phyloP scores from a whole-genome alignment of 768 basidiomycete species.

The Cantharellus anzutake region DNA sequence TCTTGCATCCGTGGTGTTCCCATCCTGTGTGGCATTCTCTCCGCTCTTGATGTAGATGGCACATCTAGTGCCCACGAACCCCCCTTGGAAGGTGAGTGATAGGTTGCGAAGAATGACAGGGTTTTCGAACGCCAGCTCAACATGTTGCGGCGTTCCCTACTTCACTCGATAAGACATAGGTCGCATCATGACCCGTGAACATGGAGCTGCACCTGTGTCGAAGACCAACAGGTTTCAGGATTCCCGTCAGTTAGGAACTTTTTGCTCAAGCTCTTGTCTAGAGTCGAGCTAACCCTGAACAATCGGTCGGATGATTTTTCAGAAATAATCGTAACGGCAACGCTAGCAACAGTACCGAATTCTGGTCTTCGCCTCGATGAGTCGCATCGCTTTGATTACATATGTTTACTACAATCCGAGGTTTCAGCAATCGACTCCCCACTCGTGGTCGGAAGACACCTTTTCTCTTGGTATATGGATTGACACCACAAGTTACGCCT shows the following conservation, averaged over 20 bases:
- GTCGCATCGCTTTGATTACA: too few species aligned
- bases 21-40: conserved; percentile 15
- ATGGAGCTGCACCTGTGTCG: conserved; percentile 36
- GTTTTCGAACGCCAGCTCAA: conserved; percentile 40
- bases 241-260: conserved; percentile 48
- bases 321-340: too few species aligned
- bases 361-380: too few species aligned
- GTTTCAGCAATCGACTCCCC: too few species aligned
- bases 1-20: conserved; percentile 11
- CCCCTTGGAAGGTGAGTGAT: conserved; percentile 63
- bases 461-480: too few species aligned
- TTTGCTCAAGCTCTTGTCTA: conserved; percentile 56
- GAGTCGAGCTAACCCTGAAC: conserved; percentile 55
- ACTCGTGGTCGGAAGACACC: too few species aligned
- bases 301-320: too few species aligned
- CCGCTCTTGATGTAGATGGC: conserved; percentile 16
- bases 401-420: too few species aligned
- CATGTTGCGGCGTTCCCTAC: conserved; percentile 62
- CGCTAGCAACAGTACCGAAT: too few species aligned
- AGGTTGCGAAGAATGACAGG: conserved; percentile 38
- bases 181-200: background rate
- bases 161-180: background rate
- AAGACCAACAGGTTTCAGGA: conserved; percentile 73
- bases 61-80: conserved; percentile 61
- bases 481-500: too few species aligned